Conservation (phyloP, 2,329 filamentous ascomycete species). For the Coniella vitis region DNA sequence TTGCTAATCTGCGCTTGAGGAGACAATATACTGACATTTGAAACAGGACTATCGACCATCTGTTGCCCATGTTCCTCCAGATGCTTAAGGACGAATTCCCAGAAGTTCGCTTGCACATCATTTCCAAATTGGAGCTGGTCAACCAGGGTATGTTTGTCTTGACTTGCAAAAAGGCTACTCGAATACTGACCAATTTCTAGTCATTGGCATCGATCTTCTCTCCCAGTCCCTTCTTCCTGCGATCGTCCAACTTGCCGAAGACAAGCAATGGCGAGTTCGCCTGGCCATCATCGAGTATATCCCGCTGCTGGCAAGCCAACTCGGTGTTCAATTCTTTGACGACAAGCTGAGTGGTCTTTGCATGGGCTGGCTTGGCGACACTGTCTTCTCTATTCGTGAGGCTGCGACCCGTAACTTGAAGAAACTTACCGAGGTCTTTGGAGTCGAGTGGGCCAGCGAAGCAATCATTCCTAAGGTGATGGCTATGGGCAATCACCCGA, state of each 20-base stretch:
- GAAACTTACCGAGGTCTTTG: conserved; percentile 98
- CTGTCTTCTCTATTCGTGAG: conserved; percentile 96
- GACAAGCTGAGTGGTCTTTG: conserved; percentile 92
- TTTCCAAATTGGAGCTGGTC: conserved; percentile 97
- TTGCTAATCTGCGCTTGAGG: background rate
- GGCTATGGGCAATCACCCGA: conserved; percentile 95
- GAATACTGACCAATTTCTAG: conserved; percentile 28
- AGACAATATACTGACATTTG: conserved; percentile 15
- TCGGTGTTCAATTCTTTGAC: conserved; percentile 96
- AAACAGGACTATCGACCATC: conserved; percentile 84
- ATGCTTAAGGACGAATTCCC: conserved; percentile 99
- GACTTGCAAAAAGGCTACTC: background rate
- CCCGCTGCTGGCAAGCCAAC: conserved; percentile 86
- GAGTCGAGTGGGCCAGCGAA: conserved; percentile 93
- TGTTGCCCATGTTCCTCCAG: conserved; percentile 96
- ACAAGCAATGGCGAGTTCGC: conserved; percentile 98
- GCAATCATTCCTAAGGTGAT: conserved; percentile 98
- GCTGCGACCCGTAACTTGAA: conserved; percentile 95
- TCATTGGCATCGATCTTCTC: conserved; percentile 95
- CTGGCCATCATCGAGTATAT: conserved; percentile 99
- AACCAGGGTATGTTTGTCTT: conserved; percentile 66
- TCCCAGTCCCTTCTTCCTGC: conserved; percentile 95
- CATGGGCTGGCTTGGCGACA: conserved; percentile 98
- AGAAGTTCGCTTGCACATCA: conserved; percentile 96
- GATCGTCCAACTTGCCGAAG: conserved; percentile 94